phyloP scores from a whole-genome alignment of 331 rosid genomes.

The Pyracantha coccinea region DNA sequence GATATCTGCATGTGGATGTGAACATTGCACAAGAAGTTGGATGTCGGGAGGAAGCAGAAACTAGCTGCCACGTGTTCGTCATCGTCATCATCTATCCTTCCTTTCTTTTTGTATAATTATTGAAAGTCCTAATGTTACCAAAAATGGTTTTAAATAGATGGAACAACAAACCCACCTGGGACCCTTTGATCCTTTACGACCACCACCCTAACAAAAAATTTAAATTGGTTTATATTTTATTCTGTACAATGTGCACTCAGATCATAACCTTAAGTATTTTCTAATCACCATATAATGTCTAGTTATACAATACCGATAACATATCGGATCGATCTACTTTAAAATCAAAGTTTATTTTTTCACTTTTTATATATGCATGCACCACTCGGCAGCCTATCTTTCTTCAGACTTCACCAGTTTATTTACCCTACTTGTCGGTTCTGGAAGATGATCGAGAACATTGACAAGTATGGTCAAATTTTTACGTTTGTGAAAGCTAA shows the following conservation, averaged over 20 bases:
- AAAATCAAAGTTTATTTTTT: no score
- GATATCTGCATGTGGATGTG: neutral
- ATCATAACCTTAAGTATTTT: neutral
- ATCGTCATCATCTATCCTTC: neutral
- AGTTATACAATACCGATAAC: neutral
- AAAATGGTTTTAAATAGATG: neutral
- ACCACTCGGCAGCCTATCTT: no score
- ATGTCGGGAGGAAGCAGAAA: neutral
- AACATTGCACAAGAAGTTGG: neutral
- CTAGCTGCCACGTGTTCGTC: slow-evolving; percentile 1
- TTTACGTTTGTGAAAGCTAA: no score
- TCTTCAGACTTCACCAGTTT: no score
- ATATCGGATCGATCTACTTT: neutral
- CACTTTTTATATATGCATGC: neutral
- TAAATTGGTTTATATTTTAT: neutral
- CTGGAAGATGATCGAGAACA: no score
- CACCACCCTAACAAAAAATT: neutral
- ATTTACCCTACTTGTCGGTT: no score
- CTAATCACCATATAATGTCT: neutral
- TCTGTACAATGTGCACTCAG: neutral
- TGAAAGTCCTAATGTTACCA: slow-evolving; percentile 2
- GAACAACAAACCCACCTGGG: neutral
- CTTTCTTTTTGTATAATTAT: neutral
- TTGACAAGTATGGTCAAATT: no score
- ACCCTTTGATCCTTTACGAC: neutral